Evolutionary conservation across 805 yeast species (phyloP).

Genomic region (Cyberlindnera subsufficiens): DNA sequence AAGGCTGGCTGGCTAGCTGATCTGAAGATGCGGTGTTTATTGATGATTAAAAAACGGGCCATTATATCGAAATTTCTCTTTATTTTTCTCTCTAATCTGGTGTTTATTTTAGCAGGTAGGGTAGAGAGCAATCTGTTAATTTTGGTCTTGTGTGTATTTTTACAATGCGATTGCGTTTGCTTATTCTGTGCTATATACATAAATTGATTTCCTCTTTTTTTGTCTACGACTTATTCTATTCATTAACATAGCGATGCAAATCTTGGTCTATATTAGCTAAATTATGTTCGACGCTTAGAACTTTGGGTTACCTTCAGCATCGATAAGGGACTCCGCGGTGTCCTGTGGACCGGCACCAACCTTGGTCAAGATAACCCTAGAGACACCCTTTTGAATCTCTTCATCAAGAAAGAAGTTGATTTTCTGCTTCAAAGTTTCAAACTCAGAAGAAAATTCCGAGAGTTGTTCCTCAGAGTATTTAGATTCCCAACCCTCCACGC

Average conservation of each 20-base stretch:
- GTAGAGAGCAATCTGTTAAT: neutral
- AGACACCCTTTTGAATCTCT: constrained; percentile 63
- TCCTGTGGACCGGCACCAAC: constrained; percentile 86
- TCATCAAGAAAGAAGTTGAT: constrained; percentile 38
- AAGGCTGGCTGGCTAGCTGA: constrained; percentile 12
- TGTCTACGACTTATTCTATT: neutral
- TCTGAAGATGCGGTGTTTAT: neutral
- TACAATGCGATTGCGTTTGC: neutral
- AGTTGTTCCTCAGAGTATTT: constrained; percentile 28
- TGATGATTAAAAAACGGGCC: neutral
- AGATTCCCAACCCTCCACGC: constrained; percentile 66
- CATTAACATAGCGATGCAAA: neutral
- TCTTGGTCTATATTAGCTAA: neutral
- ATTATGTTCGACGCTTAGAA: neutral
- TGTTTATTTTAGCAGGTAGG: too few relatives aligned
- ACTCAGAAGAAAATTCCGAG: constrained; percentile 18
- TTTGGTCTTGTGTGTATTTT: neutral
- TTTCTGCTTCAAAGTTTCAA: constrained; percentile 25
- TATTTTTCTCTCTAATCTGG: neutral
- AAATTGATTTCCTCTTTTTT: neutral
- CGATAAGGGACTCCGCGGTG: constrained; percentile 49
- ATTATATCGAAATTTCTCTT: neutral
- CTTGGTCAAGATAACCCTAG: constrained; percentile 75
- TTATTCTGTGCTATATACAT: constrained; percentile 1
- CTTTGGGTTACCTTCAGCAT: constrained; percentile 56